Base-by-base conservation (phyloP, 1,284 basidiomycete species). In the Melanopsichium pennsylvanicum region DNA sequence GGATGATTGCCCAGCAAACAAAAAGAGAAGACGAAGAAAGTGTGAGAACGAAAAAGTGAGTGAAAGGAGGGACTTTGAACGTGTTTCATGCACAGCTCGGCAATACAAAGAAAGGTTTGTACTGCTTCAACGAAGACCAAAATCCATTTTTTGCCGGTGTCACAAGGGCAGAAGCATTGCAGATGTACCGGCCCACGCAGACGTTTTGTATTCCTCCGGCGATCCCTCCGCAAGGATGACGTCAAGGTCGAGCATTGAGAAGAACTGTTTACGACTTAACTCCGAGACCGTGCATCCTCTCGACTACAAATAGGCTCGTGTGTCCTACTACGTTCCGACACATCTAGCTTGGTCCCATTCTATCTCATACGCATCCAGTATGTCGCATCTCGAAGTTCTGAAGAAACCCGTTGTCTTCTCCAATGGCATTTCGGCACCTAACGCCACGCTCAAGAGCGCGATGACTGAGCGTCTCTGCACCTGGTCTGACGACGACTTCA, bases 401-500 rank as follows among this genome's bases (percentile, higher is more conserved):
- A 59, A 63, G 37, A 52, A 60, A 51, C 70, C 70, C 18, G 67
- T 72, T 34, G 47, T 43, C 37, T 70, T 69, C 57, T 25, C 37
- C 34, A 61, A 61, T 42, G 64, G 64, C 45, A 27, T 67, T 18
- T 50, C 55, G n/a, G 70, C 70, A n/a, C 60, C 66, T 54, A 72
- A 70, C 48, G 50, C 45, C n/a, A 69, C 61, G 6, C 67, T 76
- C 50, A 75, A 75, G 64, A 61, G 60, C 16, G 74, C 74, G 41
- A 78, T 78, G 76, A 76, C 76, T 13, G 76, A 78, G 63, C 60
- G 74, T 32, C 71, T 75, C 15, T 73, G 70, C 46, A 58, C 61
- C 2, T 78, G 73, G 72, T 67, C 66, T 46, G 58, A 76, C 37
- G 32, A 67, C 40, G 70, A 76, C 33, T 63, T 64, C 26, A 69